A percentile compares a stretch with the other conserved stretches of the same genome.
Evolutionary conservation across 192 early-diverging fungal genomes (phyloP).

Genomic region (Coemansia sp.): DNA sequence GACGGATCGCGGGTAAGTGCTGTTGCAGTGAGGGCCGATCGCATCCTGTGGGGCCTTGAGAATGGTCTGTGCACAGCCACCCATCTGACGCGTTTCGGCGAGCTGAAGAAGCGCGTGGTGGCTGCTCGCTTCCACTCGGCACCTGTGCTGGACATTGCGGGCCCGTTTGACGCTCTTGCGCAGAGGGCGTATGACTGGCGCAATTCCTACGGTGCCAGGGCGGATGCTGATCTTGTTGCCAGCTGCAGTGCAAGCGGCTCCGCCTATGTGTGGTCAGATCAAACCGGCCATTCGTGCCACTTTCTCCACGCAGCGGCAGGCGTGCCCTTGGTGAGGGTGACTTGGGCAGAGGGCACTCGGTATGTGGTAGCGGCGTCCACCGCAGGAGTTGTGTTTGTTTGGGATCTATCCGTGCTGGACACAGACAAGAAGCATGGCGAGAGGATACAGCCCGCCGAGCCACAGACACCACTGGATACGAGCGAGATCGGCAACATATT

Average conservation of each 20-base stretch:
- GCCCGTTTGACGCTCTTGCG: slow-evolving; percentile 22
- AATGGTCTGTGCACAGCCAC: slow-evolving; percentile 18
- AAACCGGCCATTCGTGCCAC: slow-evolving; percentile 2
- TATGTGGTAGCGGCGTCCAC: slow-evolving; percentile 25
- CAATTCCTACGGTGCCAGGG: neutral
- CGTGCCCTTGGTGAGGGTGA: slow-evolving; percentile 18
- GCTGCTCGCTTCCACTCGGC: neutral
- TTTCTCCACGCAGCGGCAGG: slow-evolving; percentile 4
- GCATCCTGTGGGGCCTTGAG: slow-evolving; percentile 28
- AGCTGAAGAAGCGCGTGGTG: neutral
- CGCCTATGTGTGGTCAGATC: slow-evolving; percentile 34
- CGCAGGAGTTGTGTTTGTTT: slow-evolving; percentile 19
- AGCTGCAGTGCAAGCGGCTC: slow-evolving; percentile 18
- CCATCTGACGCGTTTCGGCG: slow-evolving; percentile 22
- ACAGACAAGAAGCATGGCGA: neutral
- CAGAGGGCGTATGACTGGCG: slow-evolving; percentile 24
- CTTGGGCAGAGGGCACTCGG: slow-evolving; percentile 29
- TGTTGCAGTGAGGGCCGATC: slow-evolving; percentile 23
- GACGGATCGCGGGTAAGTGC: slow-evolving; percentile 4
- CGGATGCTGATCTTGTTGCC: slow-evolving; percentile 14
- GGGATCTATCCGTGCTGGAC: slow-evolving; percentile 16
- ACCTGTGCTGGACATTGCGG: slow-evolving; percentile 21
- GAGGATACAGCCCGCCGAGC: neutral
- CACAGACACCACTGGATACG: neutral
- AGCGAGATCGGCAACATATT: neutral